Conservation (phyloP, 192 early-diverging fungal species). For the Blastocladiella britannica region DNA sequence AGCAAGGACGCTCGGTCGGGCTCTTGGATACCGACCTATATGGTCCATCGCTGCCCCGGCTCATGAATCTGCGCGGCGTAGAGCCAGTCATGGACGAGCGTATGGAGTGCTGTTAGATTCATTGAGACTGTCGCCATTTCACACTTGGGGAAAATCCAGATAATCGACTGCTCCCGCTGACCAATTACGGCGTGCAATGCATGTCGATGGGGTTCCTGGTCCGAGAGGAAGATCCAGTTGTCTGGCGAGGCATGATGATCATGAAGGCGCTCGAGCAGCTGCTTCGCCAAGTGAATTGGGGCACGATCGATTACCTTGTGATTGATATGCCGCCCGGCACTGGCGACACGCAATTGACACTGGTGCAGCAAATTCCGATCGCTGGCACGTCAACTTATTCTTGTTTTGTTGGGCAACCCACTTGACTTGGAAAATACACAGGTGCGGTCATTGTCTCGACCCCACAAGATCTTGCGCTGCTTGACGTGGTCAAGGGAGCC, state of each 20-base stretch:
- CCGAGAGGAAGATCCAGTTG: conserved; percentile 45
- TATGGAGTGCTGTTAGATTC: conserved; percentile 1
- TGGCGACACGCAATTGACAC: conserved; percentile 69
- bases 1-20: conserved; percentile 32
- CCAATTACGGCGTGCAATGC: conserved; percentile 68
- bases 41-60: conserved; percentile 65
- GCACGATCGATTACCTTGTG: conserved; percentile 48
- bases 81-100: neutral
- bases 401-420: neutral
- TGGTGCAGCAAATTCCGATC: conserved; percentile 53
- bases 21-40: conserved; percentile 82
- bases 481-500: conserved; percentile 56
- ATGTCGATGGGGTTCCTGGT: conserved; percentile 88
- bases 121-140: neutral
- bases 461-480: conserved; percentile 71
- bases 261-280: conserved; percentile 83
- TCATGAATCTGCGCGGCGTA: conserved; percentile 52
- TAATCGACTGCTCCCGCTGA: conserved; percentile 41
- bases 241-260: conserved; percentile 85
- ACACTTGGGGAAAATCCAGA: conserved; percentile 5
- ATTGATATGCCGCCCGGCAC: conserved; percentile 87
- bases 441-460: conserved; percentile 75
- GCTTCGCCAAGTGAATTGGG: conserved; percentile 66
- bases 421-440: too few relatives aligned
- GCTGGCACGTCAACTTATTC: conserved; percentile 32